phyloP scores from a whole-genome alignment of 163 green algal species.

The Chlamydomonas reinhardtii region DNA sequence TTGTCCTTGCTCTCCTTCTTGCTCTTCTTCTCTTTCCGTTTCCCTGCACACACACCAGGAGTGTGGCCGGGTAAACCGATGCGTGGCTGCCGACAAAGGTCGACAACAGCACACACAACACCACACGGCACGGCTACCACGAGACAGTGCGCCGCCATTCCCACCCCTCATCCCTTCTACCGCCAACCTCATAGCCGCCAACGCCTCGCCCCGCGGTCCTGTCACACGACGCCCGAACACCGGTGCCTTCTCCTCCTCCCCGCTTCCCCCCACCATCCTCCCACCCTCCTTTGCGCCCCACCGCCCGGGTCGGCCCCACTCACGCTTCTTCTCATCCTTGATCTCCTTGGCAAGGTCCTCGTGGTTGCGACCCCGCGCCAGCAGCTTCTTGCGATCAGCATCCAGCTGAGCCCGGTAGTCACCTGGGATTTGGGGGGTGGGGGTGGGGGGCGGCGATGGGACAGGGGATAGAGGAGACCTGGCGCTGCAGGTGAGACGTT shows the following conservation, averaged over 20 bases:
- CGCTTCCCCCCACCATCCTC: too few relatives aligned
- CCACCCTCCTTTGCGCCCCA: not conserved
- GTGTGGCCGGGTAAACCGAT: too few relatives aligned
- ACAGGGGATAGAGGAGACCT: not conserved
- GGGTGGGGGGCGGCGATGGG: not conserved
- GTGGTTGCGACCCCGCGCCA: slow-evolving; percentile 50
- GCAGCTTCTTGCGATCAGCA: slow-evolving; percentile 41
- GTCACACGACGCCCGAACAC: too few relatives aligned
- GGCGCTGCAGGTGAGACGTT: not conserved
- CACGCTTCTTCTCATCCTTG: slow-evolving; percentile 59
- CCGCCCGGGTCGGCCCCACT: not conserved
- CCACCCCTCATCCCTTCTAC: too few relatives aligned
- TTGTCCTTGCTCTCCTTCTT: slow-evolving; percentile 51
- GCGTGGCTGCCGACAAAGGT: too few relatives aligned
- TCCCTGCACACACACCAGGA: not conserved
- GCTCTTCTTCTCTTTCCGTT: slow-evolving; percentile 48
- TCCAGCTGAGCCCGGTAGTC: slow-evolving; percentile 55
- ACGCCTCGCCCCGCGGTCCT: too few relatives aligned
- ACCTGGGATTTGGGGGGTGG: slow-evolving; percentile 20
- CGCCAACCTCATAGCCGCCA: too few relatives aligned
- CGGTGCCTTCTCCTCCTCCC: too few relatives aligned
- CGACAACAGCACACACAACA: too few relatives aligned
- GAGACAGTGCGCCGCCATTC: too few relatives aligned
- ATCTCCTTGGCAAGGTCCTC: slow-evolving; percentile 45
- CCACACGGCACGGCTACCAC: too few relatives aligned